These are phyloP conservation scores for Jimgerdemannia lactiflua DNA, from an alignment of 192 early-diverging fungal genomes.

Conservation along the genomic window DNA sequence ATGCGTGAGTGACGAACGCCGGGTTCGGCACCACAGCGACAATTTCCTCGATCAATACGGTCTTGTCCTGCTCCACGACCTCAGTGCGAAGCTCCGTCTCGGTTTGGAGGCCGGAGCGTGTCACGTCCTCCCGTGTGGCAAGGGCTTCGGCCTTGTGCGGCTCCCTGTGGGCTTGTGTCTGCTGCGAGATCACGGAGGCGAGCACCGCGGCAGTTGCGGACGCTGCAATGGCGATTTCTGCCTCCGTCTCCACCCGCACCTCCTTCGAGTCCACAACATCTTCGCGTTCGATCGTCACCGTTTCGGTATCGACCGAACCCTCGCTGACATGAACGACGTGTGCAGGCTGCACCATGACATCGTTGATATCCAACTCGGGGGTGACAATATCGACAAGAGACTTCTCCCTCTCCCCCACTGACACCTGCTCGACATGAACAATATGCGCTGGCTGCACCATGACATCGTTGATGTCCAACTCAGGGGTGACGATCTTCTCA, in stretches of 20 bases:
- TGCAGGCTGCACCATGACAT: background rate
- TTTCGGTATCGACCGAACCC: no score
- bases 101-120: background rate
- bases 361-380: background rate
- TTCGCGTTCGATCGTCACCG: no score
- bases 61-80: background rate
- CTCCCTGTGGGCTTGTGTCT: background rate
- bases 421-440: background rate
- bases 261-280: background rate
- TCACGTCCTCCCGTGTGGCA: background rate
- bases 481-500: background rate
- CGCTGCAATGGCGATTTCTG: background rate
- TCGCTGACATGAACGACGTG: background rate
- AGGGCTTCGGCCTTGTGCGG: background rate
- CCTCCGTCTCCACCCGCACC: background rate
- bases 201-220: background rate
- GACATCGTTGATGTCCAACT: background rate
- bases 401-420: background rate
- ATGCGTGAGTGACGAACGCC: background rate
- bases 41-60: background rate
- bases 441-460: background rate
- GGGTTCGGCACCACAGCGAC: background rate
- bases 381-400: background rate
- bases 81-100: background rate
- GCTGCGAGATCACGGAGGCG: background rate